Base-by-base conservation (phyloP, 495 filamentous ascomycete genomes). In the Penicillium robsamsonii region DNA sequence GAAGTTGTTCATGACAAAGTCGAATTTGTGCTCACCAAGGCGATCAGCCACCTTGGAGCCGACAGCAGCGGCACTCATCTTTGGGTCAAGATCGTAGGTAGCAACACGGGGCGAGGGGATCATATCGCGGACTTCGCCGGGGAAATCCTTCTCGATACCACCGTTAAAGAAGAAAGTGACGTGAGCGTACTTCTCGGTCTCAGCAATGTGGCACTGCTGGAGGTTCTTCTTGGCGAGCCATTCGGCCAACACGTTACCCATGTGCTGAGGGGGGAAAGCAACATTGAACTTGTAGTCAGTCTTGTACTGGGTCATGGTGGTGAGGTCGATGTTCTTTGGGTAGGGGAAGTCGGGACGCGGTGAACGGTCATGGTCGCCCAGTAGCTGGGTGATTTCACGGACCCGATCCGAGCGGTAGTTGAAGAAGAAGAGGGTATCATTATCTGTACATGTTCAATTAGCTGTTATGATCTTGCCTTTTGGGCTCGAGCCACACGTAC, bases 111-210 rank as follows among this genome's bases (percentile, higher is more conserved):
- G 87, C 2, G 81, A 85, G 29, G 84, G 70, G 56, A 91, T 85
- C 79, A 91, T 83, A 50, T 90, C 87, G 51, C 94, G 87, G 40
- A 86, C 84, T 75, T 98, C 94, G 38, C 89, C 85, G 17, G 88
- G 85, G 79, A 96, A 98, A 59, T 89, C 89, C 81, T 96, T 95
- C 83, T 98, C 94, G 41, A 96, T 87, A 66, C 94, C 95, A 48
- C 94, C 94, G 78, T 98, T 98, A 86, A 97, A 97, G 83, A 97
- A 97, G 84, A 97, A 97, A 56, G 92, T 97, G 51, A 98, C 94
- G 80, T 98, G 94, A 35, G 94, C 94, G 71, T 98, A 98, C 75
- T 98, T 98, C 78, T 98, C 94, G 18, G 94, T 98, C 81, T 98
- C 94, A 46, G 94, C 94, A 59, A 97, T 81, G 80, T 98, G 94